Base-by-base conservation (phyloP, 106 monocot species). In the Acorus gramineus region DNA sequence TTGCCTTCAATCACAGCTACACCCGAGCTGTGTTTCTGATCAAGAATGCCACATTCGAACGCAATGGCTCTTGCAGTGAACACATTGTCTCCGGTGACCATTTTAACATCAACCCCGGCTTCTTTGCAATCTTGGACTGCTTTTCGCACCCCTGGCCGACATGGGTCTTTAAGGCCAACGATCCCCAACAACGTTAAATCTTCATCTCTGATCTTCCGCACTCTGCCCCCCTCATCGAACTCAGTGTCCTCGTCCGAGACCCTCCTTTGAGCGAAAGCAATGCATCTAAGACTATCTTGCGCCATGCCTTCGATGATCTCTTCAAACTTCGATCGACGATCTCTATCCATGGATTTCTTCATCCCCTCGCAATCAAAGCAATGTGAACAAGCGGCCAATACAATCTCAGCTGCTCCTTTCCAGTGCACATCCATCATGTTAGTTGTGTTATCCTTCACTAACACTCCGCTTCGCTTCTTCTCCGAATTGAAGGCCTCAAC, bases 161-260 rank as follows among this genome's bases (percentile, higher is more conserved):
- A 81, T 4, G 81, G 81, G 52, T 81, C 81, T 47, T 81, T 81
- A 1, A 81, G n/a, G 9, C 77, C 81, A 2, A 81, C 77, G 3
- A 81, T 52, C 1, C 77, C 81, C 55, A 81, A 53, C 65, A 81
- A 45, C 28, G 69, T 68, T 3, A 81, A 62, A 5, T 60, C 69
- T 4, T 69, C 68, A 14, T 77, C 76, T 4, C 55, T 63, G 55
- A 81, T 49, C 45, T 63, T 72, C 4, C 43, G 4, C 8, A 47
- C 14, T 6, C 63, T 66, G 10, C 53, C 65, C 50, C 72, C 60
- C 42, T 43, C 50, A 51, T 5, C 63, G n/a, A 42, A 7, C 7
- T 42, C 42, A 14, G 28, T 8, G 42, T 63, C 56, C 14, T 43
- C 63, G 46, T 59, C 55, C 10, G 65, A 56, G 2, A 63, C 2